A percentile compares a stretch with the other conserved stretches of the same genome.
Evolutionary conservation across 2,329 filamentous ascomycete species (phyloP).

Genomic region (Alternaria metachromatica): DNA sequence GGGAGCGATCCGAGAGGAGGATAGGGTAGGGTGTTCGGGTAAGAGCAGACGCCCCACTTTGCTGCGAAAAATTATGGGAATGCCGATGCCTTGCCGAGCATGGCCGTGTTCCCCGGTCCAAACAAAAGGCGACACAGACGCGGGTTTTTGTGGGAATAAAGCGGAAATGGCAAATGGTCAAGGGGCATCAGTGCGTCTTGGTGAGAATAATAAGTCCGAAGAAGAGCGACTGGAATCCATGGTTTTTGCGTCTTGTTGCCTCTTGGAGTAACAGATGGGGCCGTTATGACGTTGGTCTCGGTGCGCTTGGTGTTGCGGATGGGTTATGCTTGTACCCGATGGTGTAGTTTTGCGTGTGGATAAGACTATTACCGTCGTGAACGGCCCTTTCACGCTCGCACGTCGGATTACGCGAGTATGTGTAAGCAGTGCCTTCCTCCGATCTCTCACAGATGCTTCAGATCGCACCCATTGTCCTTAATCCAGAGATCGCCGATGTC

Average conservation of each 20-base stretch:
- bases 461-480: background rate
- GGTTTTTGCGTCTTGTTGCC: conserved; percentile 3
- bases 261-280: background rate
- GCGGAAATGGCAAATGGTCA: background rate
- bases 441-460: background rate
- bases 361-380: background rate
- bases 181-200: background rate
- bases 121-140: background rate
- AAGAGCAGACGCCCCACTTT: background rate
- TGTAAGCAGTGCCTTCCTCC: background rate
- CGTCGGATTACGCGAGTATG: background rate
- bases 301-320: background rate
- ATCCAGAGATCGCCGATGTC: background rate
- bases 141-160: background rate
- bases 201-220: conserved; percentile 12
- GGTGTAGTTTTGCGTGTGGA: background rate
- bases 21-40: background rate
- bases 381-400: background rate
- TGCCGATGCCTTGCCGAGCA: background rate
- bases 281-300: background rate
- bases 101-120: background rate
- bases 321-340: background rate
- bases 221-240: conserved; percentile 11
- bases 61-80: background rate
- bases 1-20: background rate